Base-by-base conservation (phyloP, 441 rosid genomes). In the Croton laevigatus region DNA sequence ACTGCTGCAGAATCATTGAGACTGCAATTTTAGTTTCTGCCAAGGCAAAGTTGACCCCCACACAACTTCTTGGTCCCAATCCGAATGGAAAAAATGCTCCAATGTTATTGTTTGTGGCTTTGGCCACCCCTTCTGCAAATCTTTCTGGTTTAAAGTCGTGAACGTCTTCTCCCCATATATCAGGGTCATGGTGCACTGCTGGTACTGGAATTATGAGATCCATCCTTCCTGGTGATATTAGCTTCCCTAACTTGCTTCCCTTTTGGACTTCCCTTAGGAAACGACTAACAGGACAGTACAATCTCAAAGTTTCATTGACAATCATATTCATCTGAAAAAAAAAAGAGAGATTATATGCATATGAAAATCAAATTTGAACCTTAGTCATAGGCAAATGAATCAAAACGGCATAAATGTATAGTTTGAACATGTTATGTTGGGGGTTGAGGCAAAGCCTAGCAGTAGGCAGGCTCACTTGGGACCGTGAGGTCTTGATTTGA, bases 1-100 rank as follows among this genome's bases (percentile, higher is more conserved):
- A 81, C 4, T 75, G 82, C 45, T 84, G 87, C 11, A 86, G 78
- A 48, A 84, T 82, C 87, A 86, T 80, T 3, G 85, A 69, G 19
- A 83, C 70, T 6, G 77, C 78, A 10, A 73, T 36, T 69, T 85
- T 85, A 2, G 70, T 68, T 68, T 85, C 86, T 0, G 74, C 61
- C 0, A 27, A n/a, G 4, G 81, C 82, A 14, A 81, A 83, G 76
- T 73, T 80, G 58, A 70, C 59, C 1, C 87, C 87, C 0, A 76
- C 86, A 55, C 88, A 85, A 37, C 37, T 68, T 66, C 79, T 74
- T 6, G 76, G 76, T 49, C 88, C 88, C 20, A 75, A 51, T 3
- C 85, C 73, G 22, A 79, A 81, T 3, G 88, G 91, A 8, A 81
- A 0, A 73, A 73, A 84, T 14, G 77, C 83, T 1, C 76, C 76